Evolutionary conservation across 208 protist genomes (phyloP), one percentile per base, ranked within the genome.

Genomic region (Leishmania lainsoni): DNA sequence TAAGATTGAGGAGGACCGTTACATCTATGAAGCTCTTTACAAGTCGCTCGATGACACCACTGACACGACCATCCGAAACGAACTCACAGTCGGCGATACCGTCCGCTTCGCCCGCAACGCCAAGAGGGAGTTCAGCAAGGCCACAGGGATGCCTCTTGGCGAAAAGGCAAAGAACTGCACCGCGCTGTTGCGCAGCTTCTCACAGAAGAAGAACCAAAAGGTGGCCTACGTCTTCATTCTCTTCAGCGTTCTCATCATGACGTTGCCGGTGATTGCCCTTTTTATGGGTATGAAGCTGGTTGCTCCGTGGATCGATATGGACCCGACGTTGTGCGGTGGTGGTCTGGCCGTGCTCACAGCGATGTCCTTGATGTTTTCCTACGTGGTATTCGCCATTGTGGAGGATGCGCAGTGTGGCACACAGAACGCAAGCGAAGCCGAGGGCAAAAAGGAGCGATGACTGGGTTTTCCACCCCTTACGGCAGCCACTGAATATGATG

Each of bases 11-110:
- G 93, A 97, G 78, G 90, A 86, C 66, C 86, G 86, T n/a, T 81
- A 81, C 52, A 82, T 95, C 66, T 93, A 92, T 76, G 84, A 92
- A 39, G 75, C 81, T 1, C 87, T 95, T 9, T 97, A 97, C 83
- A 81, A 84, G 76, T 91, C 90, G 8, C 83, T 91, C 45, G 87
- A 91, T 20, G 81, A 87, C n/a, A 78, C 42, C 45, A 74, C 42
- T 5, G 76, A 88, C 56, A 78, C 32, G 5, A 70, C 65, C 42
- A 83, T 87, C 17, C 77, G 59, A 16, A 81, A 86, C 2, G 85
- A 91, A 58, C 35, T 89, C 29, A 84, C 80, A 5, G 81, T 86
- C 1, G 81, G 82, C 9, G 91, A 97, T 76, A 94, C 84, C 0
- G 58, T 92, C 22, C 83, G 79, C 5, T 61, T 78, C 5, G 73